phyloP scores from a whole-genome alignment of 495 filamentous ascomycete genomes.

The Hyphodiscus hymeniophilus region DNA sequence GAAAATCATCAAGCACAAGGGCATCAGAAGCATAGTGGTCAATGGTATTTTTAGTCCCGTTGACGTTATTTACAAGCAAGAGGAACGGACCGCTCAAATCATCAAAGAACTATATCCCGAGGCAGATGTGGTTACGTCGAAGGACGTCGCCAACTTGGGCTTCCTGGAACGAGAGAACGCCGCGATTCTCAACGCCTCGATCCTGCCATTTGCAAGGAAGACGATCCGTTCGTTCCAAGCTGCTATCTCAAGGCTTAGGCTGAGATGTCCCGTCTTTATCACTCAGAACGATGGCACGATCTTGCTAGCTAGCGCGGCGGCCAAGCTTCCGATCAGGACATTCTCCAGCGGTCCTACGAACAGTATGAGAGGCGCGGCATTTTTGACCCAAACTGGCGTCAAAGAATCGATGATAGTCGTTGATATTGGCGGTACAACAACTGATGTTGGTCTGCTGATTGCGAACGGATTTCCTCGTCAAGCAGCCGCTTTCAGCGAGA shows the following conservation, averaged over 20 bases:
- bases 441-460: slow-evolving; percentile 43
- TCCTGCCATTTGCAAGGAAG: slow-evolving; percentile 32
- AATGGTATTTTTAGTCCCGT: slow-evolving; percentile 30
- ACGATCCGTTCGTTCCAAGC: slow-evolving; percentile 34
- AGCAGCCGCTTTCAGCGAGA: slow-evolving; percentile 38
- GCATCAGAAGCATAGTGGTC: slow-evolving; percentile 26
- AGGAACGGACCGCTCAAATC: slow-evolving; percentile 12
- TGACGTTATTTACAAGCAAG: slow-evolving; percentile 21
- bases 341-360: slow-evolving; percentile 45
- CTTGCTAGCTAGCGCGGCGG: slow-evolving; percentile 30
- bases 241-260: slow-evolving; percentile 33
- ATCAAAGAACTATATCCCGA: slow-evolving; percentile 6
- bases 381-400: slow-evolving; percentile 25
- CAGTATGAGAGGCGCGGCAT: slow-evolving; percentile 42
- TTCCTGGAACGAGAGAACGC: slow-evolving; percentile 45
- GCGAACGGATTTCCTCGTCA: slow-evolving; percentile 46
- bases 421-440: slow-evolving; percentile 47
- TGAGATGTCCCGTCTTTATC: slow-evolving; percentile 38
- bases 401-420: slow-evolving; percentile 31
- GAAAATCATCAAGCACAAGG: slow-evolving; percentile 23
- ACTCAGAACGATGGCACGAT: slow-evolving; percentile 46
- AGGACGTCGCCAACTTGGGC: slow-evolving; percentile 37
- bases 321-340: slow-evolving; percentile 39
- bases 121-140: slow-evolving; percentile 25
- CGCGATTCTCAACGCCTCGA: slow-evolving; percentile 41